Percentiles rank a stretch among this genome's conserved stretches.
Conservation (phyloP, 495 filamentous ascomycete genomes). For the Podospora anserina region DNA sequence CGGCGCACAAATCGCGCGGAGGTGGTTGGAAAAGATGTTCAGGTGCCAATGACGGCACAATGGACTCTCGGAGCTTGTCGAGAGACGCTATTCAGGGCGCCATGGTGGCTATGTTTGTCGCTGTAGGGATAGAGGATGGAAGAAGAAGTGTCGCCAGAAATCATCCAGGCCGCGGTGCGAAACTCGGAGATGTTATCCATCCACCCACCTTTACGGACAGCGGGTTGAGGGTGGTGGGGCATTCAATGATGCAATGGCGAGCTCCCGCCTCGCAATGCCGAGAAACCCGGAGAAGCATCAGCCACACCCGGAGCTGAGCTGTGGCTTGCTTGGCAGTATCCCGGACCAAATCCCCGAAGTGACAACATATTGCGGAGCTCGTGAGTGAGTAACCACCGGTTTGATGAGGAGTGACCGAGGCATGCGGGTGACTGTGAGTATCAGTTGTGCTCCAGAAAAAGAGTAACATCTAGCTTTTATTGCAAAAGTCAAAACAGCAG, state of each 20-base stretch:
- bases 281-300: background rate
- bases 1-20: slow-evolving; percentile 13
- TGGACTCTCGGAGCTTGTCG: background rate
- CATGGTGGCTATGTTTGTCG: background rate
- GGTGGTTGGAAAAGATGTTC: background rate
- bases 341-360: background rate
- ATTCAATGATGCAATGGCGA: slow-evolving; percentile 33
- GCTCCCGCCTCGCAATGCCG: slow-evolving; percentile 14
- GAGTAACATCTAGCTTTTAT: background rate
- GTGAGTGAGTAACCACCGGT: background rate
- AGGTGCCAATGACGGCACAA: background rate
- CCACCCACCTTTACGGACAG: background rate
- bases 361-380: background rate
- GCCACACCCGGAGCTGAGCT: background rate
- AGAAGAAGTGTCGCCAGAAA: background rate
- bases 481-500: background rate
- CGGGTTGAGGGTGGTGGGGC: slow-evolving; percentile 7
- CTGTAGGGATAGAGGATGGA: background rate
- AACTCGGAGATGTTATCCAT: slow-evolving; percentile 12
- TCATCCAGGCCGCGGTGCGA: background rate
- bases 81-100: background rate
- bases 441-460: background rate
- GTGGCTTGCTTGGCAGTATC: background rate
- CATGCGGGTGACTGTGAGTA: no score
- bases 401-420: background rate